Base-by-base conservation (phyloP, 106 monocot genomes). In the Platanthera guangdongensis region DNA sequence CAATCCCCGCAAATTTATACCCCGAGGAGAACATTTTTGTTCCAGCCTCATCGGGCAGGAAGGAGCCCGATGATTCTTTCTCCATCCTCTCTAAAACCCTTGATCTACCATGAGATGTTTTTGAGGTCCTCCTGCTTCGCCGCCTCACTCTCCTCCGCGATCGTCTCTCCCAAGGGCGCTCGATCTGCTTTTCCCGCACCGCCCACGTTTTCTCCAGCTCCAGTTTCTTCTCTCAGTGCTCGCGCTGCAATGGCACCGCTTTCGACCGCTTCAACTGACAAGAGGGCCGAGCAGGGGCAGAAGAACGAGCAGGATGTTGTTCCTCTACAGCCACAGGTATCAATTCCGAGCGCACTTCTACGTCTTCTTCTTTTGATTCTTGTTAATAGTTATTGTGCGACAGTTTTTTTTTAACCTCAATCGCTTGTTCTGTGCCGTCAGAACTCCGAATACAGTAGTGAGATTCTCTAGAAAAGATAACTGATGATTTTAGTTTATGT, bases 161-260 rank as follows among this genome's bases (percentile, higher is more conserved):
- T 63, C 9, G 62, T 30, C 25, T 8, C 32, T 30, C 32, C 30
- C 65, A 32, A 32, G 65, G 10, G 65, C 32, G 32, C 32, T 30
- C 65, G 47, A 70, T 70, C 70, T 7, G 16, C 70, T 47, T 48
- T 70, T 16, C 16, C 32, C 0, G 8, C 47, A 6, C 4, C 70
- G 15, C 16, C 3, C 15, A 1, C 70, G 12, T 70, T 6, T 14
- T 62, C 18, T 19, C 16, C 18, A 19, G 60, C 60, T 19, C 6
- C 1, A 14, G 14, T 70, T 47, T 48, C 16, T 48, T 70, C 70
- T 9, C 13, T 8, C n/a, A 48, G 70, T 21, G 1, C 47, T 70
- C 47, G 70, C 47, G 70, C 70, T 47, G 47, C 70, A 3, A 70
- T 70, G 70, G 46, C 70, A n/a, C 47, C 70, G 45, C 12, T 70